These are phyloP conservation scores for Cucumis hystrix DNA, from an alignment of 306 rosid species.

Conservation along the genomic window DNA sequence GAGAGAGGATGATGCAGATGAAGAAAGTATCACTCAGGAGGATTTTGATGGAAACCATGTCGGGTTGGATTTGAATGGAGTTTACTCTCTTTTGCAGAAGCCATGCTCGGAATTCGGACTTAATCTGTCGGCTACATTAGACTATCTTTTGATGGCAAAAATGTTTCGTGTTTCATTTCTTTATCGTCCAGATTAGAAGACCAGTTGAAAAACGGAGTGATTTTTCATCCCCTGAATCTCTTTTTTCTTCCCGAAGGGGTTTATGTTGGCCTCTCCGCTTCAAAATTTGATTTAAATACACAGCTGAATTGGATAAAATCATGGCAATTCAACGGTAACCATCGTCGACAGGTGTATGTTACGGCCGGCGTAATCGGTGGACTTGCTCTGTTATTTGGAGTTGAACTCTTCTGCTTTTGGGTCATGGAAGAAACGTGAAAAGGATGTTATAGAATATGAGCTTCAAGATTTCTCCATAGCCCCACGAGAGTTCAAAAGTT, in stretches of 20 bases:
- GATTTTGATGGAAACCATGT: slow-evolving; percentile 48
- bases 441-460: slow-evolving; percentile 38
- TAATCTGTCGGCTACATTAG: slow-evolving; percentile 9
- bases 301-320: slow-evolving; percentile 40
- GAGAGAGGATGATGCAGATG: no score
- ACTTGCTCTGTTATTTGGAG: slow-evolving; percentile 11
- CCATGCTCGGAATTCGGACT: slow-evolving; percentile 21
- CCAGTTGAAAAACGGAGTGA: slow-evolving; percentile 5
- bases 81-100: slow-evolving; percentile 25
- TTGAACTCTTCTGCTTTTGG: slow-evolving; percentile 11
- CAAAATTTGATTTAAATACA: slow-evolving; percentile 26
- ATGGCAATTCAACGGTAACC: slow-evolving; percentile 33
- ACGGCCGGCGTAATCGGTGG: neutral
- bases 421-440: neutral
- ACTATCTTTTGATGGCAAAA: no score
- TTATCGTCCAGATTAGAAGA: neutral
- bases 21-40: neutral
- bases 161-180: slow-evolving; percentile 10
- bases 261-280: slow-evolving; percentile 57
- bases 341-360: slow-evolving; percentile 28
- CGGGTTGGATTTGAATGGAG: slow-evolving; percentile 47
- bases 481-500: slow-evolving; percentile 30
- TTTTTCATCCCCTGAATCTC: slow-evolving; percentile 22
- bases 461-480: slow-evolving; percentile 36
- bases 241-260: slow-evolving; percentile 30